These are phyloP conservation scores for Candida sphagnicola DNA, from an alignment of 805 yeast species.

Conservation along the genomic window DNA sequence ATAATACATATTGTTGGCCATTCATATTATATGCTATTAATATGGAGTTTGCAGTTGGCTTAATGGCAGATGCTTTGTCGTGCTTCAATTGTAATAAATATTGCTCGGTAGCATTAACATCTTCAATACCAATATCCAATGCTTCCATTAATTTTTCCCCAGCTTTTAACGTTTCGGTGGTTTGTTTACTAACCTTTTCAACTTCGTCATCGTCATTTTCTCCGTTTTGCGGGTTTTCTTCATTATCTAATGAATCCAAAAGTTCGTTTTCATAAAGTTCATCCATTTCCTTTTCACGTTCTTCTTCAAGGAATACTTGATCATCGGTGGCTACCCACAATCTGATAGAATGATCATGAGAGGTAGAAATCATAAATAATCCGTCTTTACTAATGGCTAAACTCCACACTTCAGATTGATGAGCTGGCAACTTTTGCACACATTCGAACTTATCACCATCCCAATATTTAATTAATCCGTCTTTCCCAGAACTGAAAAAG, in stretches of 20 bases:
- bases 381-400: slow-evolving; percentile 75
- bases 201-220: slow-evolving; percentile 48
- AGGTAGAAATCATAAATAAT: slow-evolving; percentile 66
- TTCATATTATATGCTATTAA: slow-evolving; percentile 64
- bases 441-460: slow-evolving; percentile 97
- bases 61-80: slow-evolving; percentile 43
- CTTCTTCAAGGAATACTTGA: slow-evolving; percentile 95
- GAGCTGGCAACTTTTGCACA: slow-evolving; percentile 77
- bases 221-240: slow-evolving; percentile 27
- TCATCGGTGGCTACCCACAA: slow-evolving; percentile 94
- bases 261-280: slow-evolving; percentile 83
- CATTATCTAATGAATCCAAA: slow-evolving; percentile 66
- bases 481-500: slow-evolving; percentile 88
- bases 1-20: slow-evolving; percentile 78
- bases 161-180: slow-evolving; percentile 87
- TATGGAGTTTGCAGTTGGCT: slow-evolving; percentile 68
- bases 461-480: slow-evolving; percentile 90
- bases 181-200: slow-evolving; percentile 71
- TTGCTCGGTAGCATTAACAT: slow-evolving; percentile 53
- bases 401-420: slow-evolving; percentile 93
- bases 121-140: slow-evolving; percentile 73
- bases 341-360: slow-evolving; percentile 92
- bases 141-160: slow-evolving; percentile 94
- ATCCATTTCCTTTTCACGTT: slow-evolving; percentile 92
- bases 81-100: slow-evolving; percentile 42